Percentiles rank a stretch among this genome's conserved stretches.
Evolutionary conservation across 495 filamentous ascomycete species (phyloP).

Genomic region (Neurospora sp.): DNA sequence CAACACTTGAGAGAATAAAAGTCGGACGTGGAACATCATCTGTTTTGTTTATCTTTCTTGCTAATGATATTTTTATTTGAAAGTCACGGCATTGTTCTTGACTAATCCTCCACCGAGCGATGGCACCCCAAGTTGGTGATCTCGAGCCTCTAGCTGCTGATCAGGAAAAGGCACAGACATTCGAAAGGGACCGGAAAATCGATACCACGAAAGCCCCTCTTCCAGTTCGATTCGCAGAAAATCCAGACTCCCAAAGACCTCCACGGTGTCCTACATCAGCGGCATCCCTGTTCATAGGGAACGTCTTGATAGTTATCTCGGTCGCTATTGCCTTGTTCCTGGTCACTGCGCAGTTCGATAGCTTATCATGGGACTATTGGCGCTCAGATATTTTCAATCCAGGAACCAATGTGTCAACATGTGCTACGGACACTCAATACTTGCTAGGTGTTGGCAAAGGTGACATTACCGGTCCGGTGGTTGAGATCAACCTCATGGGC

Average conservation of each 20-base stretch:
- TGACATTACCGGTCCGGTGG: constrained; percentile 94
- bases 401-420: not conserved
- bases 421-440: constrained; percentile 35
- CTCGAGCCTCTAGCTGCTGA: not conserved
- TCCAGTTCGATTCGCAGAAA: not conserved
- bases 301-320: not conserved
- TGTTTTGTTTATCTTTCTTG: not conserved
- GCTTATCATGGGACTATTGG: not conserved
- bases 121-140: not conserved
- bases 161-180: not conserved
- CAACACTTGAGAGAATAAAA: not conserved
- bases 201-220: not conserved
- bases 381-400: not conserved
- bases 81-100: not conserved
- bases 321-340: not conserved
- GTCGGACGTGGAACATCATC: not conserved
- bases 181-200: not conserved
- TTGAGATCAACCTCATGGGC: constrained; percentile 85
- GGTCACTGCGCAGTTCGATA: not conserved
- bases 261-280: not conserved
- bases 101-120: not conserved
- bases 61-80: not conserved
- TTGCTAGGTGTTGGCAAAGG: constrained; percentile 87
- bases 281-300: not conserved
- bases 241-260: not conserved